phyloP scores from a whole-genome alignment of 805 yeast genomes.

The Pichia membranifaciens region DNA sequence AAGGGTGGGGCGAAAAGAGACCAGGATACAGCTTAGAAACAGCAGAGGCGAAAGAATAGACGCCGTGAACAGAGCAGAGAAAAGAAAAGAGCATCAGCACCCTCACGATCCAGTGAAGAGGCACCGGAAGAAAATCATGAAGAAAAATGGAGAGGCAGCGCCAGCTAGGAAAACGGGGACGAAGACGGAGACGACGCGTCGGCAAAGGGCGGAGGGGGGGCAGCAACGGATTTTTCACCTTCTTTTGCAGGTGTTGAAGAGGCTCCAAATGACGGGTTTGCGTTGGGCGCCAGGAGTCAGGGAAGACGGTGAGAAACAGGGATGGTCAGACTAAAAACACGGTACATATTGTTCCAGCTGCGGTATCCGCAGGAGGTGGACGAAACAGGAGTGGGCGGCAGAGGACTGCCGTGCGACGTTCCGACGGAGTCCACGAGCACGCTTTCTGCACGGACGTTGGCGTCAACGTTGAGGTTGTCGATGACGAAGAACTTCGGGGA shows the following conservation, averaged over 20 bases:
- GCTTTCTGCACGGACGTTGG: constrained; percentile 44
- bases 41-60: no score
- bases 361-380: constrained; percentile 47
- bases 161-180: no score
- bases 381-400: no score
- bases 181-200: not conserved
- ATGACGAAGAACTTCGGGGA: constrained; percentile 73
- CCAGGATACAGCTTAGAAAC: no score
- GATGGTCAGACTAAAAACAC: constrained; percentile 85
- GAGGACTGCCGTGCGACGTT: constrained; percentile 19
- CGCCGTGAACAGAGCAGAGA: no score
- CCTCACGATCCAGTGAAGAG: no score
- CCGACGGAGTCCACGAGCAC: constrained; percentile 38
- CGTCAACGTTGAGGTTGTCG: constrained; percentile 48
- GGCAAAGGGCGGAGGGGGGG: not conserved
- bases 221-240: not conserved
- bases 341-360: constrained; percentile 79
- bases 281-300: not conserved
- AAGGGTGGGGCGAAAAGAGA: no score
- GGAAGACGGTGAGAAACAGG: not conserved
- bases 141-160: no score
- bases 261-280: no score
- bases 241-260: not conserved
- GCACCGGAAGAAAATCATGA: no score
- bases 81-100: no score